phyloP scores from a whole-genome alignment of 2,329 filamentous ascomycete genomes.

The Fusarium algeriense region DNA sequence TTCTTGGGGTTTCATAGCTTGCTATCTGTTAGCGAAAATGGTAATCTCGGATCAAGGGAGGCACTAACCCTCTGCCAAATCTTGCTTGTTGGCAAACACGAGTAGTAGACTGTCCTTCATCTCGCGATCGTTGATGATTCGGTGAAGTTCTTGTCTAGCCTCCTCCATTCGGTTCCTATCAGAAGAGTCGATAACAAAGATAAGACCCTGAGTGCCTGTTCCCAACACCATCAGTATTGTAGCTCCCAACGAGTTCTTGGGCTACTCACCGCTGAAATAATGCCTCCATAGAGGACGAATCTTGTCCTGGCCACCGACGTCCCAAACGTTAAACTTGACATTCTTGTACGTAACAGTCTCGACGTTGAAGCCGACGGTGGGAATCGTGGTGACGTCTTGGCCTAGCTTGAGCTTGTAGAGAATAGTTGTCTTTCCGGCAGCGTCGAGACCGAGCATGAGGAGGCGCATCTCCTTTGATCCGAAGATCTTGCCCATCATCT shows the following conservation, averaged over 20 bases:
- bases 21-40: background rate
- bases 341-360: constrained; percentile 99
- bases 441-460: constrained; percentile 97
- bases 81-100: constrained; percentile 99
- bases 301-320: constrained; percentile 99
- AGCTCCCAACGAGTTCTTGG: background rate
- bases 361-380: constrained; percentile 99
- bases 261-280: constrained; percentile 82
- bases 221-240: constrained; percentile 10
- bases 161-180: constrained; percentile 93
- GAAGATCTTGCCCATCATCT: constrained; percentile 98
- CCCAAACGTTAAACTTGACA: constrained; percentile 99
- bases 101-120: constrained; percentile 95
- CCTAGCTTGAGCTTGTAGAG: constrained; percentile 99
- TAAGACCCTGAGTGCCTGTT: constrained; percentile 92
- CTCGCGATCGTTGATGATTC: constrained; percentile 97
- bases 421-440: constrained; percentile 98
- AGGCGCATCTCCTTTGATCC: constrained; percentile 99
- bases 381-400: constrained; percentile 98
- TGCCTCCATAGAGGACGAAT: constrained; percentile 97
- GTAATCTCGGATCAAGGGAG: too few species aligned
- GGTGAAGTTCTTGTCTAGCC: constrained; percentile 91
- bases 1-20: constrained; percentile 83
- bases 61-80: constrained; percentile 79
- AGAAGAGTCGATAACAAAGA: constrained; percentile 98